Evolutionary conservation across 2,329 filamentous ascomycete species (phyloP).

Genomic region (Tetracladium maxilliforme): DNA sequence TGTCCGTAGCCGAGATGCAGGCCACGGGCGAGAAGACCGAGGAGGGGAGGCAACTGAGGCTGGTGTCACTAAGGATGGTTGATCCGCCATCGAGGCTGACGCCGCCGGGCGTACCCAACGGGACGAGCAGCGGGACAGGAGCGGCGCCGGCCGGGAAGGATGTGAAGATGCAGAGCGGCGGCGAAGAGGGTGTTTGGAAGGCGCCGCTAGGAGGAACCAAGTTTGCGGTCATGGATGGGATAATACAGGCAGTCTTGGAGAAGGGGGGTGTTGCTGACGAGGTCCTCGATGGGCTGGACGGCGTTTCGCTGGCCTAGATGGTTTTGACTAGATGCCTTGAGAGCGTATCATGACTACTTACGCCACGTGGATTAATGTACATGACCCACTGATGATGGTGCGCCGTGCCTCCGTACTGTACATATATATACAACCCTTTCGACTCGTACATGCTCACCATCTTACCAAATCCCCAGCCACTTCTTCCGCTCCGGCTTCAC

Average conservation of each 20-base stretch:
- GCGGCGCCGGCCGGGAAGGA: conserved; percentile 20
- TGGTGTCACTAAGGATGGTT: conserved; percentile 58
- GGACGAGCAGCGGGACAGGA: conserved; percentile 39
- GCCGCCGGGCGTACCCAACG: conserved; percentile 53
- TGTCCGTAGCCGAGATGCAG: conserved; percentile 51
- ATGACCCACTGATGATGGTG: too few species aligned
- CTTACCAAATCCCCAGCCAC: conserved; percentile 70
- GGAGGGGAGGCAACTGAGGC: conserved; percentile 27
- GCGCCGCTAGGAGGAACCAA: conserved; percentile 74
- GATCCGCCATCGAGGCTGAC: conserved; percentile 63
- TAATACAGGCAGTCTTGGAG: conserved; percentile 65
- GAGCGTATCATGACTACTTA: too few species aligned
- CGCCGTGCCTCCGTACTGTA: too few species aligned
- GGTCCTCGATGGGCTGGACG: conserved; percentile 67
- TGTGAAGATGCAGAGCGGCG: conserved; percentile 38
- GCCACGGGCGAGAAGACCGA: conserved; percentile 15
- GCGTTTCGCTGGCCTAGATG: conserved; percentile 48
- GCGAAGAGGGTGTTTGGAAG: conserved; percentile 79
- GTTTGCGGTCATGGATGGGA: conserved; percentile 53
- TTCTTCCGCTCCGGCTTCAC: conserved; percentile 51
- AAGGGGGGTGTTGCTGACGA: conserved; percentile 74
- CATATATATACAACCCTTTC: too few species aligned
- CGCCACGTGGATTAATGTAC: too few species aligned
- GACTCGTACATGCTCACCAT: too few species aligned
- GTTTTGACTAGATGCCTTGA: conserved; percentile 1